phyloP scores from a whole-genome alignment of 2,329 filamentous ascomycete species.

The Thielaviopsis ethacetica region DNA sequence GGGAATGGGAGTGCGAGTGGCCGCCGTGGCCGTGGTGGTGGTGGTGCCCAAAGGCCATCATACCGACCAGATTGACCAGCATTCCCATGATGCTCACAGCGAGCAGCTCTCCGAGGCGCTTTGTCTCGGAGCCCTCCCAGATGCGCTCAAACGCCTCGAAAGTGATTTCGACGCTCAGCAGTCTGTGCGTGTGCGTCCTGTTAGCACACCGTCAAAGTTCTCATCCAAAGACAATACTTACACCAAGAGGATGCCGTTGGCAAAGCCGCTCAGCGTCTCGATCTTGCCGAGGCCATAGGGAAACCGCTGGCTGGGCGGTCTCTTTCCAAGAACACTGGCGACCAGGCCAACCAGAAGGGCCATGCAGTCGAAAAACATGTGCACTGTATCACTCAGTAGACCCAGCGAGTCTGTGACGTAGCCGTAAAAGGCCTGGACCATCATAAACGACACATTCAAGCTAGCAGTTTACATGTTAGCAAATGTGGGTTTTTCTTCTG shows the following conservation, averaged over 20 bases:
- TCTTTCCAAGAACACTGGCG: slow-evolving; percentile 89
- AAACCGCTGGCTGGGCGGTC: slow-evolving; percentile 76
- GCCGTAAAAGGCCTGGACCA: slow-evolving; percentile 85
- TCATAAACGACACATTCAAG: slow-evolving; percentile 89
- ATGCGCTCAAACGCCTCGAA: slow-evolving; percentile 86
- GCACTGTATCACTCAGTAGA: slow-evolving; percentile 91
- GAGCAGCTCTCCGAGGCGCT: slow-evolving; percentile 71
- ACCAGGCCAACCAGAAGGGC: slow-evolving; percentile 80
- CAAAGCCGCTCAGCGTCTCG: slow-evolving; percentile 89
- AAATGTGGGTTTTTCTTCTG: neutral
- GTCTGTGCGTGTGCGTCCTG: slow-evolving; percentile 32
- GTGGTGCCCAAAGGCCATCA: slow-evolving; percentile 65
- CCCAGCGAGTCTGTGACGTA: slow-evolving; percentile 86
- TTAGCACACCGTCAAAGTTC: neutral
- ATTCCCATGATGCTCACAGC: slow-evolving; percentile 77
- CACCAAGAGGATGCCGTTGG: slow-evolving; percentile 90
- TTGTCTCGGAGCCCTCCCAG: slow-evolving; percentile 67
- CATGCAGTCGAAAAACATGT: slow-evolving; percentile 98
- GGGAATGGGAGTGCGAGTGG: slow-evolving; percentile 22
- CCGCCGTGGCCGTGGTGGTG: slow-evolving; percentile 39
- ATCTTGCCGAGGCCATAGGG: slow-evolving; percentile 96
- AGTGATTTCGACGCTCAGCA: slow-evolving; percentile 91
- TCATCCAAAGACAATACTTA: slow-evolving; percentile 24
- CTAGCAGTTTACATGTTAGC: slow-evolving; percentile 26
- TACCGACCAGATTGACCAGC: slow-evolving; percentile 79